Conservation (phyloP, 495 filamentous ascomycete species). For the Tuber brumale region DNA sequence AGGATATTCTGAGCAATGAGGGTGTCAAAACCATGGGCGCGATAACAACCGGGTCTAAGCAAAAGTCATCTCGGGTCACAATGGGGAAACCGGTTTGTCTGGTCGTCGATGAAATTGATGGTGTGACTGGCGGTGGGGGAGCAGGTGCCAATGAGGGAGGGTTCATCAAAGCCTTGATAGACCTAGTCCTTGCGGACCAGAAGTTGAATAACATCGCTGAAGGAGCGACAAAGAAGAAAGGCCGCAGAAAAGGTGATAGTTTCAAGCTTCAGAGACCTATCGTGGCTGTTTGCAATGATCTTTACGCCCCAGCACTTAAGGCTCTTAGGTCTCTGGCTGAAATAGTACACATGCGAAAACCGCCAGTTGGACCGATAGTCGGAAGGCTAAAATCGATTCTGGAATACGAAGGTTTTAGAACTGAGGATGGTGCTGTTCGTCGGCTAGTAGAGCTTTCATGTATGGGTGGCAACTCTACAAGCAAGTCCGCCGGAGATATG, state of each 20-base stretch:
- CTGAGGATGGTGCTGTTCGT: constrained; percentile 78
- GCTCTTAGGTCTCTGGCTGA: constrained; percentile 79
- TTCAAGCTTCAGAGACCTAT: constrained; percentile 82
- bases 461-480: constrained; percentile 34
- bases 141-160: constrained; percentile 61
- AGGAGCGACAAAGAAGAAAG: constrained; percentile 46
- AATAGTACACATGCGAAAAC: constrained; percentile 85
- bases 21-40: constrained; percentile 77
- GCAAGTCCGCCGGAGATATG: constrained; percentile 80
- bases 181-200: constrained; percentile 75
- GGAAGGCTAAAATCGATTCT: constrained; percentile 75
- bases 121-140: constrained; percentile 71
- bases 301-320: constrained; percentile 86
- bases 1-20: constrained; percentile 81
- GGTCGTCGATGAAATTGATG: constrained; percentile 93
- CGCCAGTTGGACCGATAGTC: constrained; percentile 79
- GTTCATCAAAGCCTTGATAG: constrained; percentile 90
- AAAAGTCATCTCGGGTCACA: constrained; percentile 56
- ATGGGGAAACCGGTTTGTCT: constrained; percentile 84
- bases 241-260: constrained; percentile 57
- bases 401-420: constrained; percentile 72
- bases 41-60: constrained; percentile 50
- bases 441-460: constrained; percentile 69
- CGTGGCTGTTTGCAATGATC: constrained; percentile 92
- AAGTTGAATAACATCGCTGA: constrained; percentile 44